Evolutionary conservation across 163 green algal species (phyloP).

Genomic region (Scenedesmus sp.): DNA sequence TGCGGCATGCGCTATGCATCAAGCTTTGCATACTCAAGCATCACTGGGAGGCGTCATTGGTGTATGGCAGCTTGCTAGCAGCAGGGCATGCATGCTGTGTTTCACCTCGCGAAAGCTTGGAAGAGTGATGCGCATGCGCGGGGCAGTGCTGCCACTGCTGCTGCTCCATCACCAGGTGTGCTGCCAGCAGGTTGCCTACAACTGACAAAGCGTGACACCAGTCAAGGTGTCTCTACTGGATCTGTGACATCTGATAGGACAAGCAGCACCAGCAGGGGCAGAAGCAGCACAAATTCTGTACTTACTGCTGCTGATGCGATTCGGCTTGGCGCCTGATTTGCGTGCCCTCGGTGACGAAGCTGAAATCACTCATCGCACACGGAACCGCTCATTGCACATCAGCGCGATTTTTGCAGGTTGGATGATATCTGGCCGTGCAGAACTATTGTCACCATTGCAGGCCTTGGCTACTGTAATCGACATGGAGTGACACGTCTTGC

Average conservation of each 20-base stretch:
- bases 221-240: too few relatives aligned
- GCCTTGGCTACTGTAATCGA: too few relatives aligned
- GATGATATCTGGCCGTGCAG: too few relatives aligned
- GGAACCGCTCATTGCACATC: neutral
- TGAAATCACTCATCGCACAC: neutral
- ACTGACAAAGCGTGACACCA: too few relatives aligned
- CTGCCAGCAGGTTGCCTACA: neutral
- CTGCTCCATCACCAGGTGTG: neutral
- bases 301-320: slow-evolving; percentile 24
- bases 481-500: too few relatives aligned
- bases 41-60: neutral
- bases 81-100: neutral
- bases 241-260: too few relatives aligned
- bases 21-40: neutral
- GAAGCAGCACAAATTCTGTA: neutral
- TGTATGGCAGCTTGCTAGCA: neutral
- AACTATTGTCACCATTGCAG: too few relatives aligned
- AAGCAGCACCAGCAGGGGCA: neutral
- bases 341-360: neutral
- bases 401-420: too few relatives aligned
- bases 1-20: neutral
- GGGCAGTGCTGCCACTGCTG: slow-evolving; percentile 15
- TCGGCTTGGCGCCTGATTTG: neutral
- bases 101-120: neutral
- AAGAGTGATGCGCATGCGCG: neutral